Base-by-base conservation (phyloP, 306 rosid genomes). In the Vicia sativa region DNA sequence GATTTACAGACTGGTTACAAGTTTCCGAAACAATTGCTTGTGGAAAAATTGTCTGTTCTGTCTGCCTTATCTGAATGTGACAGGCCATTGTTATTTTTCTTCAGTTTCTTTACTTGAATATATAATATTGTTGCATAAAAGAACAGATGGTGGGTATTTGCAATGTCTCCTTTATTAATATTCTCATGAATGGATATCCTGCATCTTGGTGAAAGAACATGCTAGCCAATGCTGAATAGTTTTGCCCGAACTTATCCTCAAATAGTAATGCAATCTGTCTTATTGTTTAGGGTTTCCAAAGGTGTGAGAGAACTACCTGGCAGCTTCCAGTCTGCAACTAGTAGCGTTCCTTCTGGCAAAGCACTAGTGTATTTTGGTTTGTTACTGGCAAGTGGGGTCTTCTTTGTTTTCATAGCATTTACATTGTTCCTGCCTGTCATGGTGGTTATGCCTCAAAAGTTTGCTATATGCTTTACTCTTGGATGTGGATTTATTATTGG, bases 391-490 rank as follows among this genome's bases (percentile, higher is more conserved):
- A 88, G 87, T 19, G 99, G 99, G 75, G 87, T 90, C 71, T 95
- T 95, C 81, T 95, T 95, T 23, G 78, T 95, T 77, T 95, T 95
- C 86, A 79, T 95, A 14, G 87, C 99, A 31, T 95, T 95, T 78
- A 85, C 97, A 73, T 79, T 95, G 90, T 95, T 95, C 87, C 91
- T 95, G 38, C 99, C 99, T 19, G 87, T 90, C 76, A 95, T 95
- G 99, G 99, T 90, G 70, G 81, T 95, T 65, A 81, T 95, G 96
- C 99, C 99, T 28, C 97, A 95, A 80, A 95, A 95, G 79, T 95
- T 95, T 87, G 99, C 99, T 54, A 70, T 95, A 80, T 88, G 97
- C 84, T 95, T 95, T 77, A 95, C 99, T 11, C 92, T 90, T 79
- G 99, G 99, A n/a, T 95, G 97, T 76, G 84, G 84, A 77, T 85